Evolutionary conservation across 192 early-diverging fungal genomes (phyloP), one percentile per base, ranked within the genome.

Genomic region (Coemansia sp.): DNA sequence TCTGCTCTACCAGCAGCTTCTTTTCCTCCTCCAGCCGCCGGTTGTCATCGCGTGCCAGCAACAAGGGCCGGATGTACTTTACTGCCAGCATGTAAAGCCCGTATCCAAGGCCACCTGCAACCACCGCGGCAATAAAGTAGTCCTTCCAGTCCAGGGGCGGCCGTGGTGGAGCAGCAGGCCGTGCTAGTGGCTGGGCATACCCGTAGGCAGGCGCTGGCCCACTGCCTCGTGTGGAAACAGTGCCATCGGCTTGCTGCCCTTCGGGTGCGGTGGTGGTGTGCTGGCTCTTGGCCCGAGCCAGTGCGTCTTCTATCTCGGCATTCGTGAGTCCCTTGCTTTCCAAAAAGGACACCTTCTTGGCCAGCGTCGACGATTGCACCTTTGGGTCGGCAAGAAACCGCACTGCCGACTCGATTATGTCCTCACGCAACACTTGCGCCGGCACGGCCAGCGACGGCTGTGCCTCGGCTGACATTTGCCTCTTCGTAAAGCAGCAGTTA

Each of bases 271-370:
- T 31, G 31, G 31, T 63, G 71, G 51, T 65, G 45, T 62, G 56
- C 7, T 58, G 56, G 81, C 69, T 10, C 39, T 73, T 88, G 23
- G 85, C 85, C 31, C 88, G 79, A n/a, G 83, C 77, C 69, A 93
- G 80, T 8, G 95, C 97, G 43, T 86, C 89, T 56, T 98, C 91
- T 63, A 99, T 97, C 79, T 99, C 97, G 18, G 87, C 89, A 13
- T 87, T 80, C 24, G 91, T 92, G 62, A 99, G 77, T 0, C 97
- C 97, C 83, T 99, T 99, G 42, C 89, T 89, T 69, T 98, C 94
- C 23, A 99, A 85, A 77, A 99, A 99, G n/a, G 96, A 88, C 28
- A 96, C 83, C 50, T 92, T 90, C 63, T 97, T 96, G 34, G 93
- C 92, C 21, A 99, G 74, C 0, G 97, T 87, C 14, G 93, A 88